phyloP scores from a whole-genome alignment of 2,329 filamentous ascomycete species.

The Penicillium corylophilum region DNA sequence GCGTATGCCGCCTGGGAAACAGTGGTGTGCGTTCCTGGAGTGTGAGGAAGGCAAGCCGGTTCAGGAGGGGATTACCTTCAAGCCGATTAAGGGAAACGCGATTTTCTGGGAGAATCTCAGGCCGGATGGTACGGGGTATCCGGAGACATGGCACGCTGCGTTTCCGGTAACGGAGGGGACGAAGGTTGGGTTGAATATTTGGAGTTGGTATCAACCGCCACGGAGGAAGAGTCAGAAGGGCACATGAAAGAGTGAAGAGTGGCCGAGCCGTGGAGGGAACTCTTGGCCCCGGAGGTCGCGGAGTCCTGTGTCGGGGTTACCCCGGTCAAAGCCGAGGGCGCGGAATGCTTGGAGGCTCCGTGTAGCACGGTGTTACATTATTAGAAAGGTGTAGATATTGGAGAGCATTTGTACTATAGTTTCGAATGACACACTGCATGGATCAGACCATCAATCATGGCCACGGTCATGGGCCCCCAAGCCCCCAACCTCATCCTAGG shows the following conservation, averaged over 20 bases:
- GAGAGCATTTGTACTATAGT: neutral
- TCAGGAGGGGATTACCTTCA: constrained; percentile 55
- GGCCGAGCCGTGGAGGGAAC: neutral
- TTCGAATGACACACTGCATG: neutral
- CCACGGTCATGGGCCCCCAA: neutral
- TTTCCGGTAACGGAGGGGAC: constrained; percentile 56
- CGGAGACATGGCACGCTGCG: constrained; percentile 62
- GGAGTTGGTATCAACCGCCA: constrained; percentile 59
- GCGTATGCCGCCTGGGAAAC: constrained; percentile 40
- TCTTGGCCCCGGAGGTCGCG: neutral
- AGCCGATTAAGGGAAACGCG: constrained; percentile 57
- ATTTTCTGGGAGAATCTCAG: constrained; percentile 64
- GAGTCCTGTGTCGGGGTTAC: neutral
- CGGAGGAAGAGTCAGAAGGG: constrained; percentile 11
- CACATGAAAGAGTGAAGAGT: neutral
- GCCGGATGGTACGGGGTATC: constrained; percentile 55
- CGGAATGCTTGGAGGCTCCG: constrained; percentile 1
- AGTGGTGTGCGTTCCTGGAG: constrained; percentile 60
- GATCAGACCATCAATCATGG: neutral
- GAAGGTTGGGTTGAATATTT: constrained; percentile 64
- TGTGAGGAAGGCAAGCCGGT: constrained; percentile 39
- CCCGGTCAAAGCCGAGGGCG: constrained; percentile 3
- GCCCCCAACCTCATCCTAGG: neutral
- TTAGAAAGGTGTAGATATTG: neutral
- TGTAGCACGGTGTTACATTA: neutral